These are phyloP conservation scores for Niebla homalea DNA, from an alignment of 495 filamentous ascomycete genomes.

Conservation along the genomic window DNA sequence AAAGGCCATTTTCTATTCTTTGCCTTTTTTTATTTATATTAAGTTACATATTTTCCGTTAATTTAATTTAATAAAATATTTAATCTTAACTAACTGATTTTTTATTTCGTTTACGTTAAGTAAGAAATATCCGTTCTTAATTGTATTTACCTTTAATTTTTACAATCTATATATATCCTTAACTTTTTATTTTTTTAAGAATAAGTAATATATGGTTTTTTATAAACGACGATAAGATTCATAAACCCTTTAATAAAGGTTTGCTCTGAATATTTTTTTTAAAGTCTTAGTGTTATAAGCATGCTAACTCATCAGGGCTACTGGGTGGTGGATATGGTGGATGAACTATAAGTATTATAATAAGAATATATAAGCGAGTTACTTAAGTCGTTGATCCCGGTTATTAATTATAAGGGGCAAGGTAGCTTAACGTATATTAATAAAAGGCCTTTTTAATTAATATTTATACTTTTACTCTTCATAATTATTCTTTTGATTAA, in stretches of 20 bases:
- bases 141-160: not conserved
- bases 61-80: not conserved
- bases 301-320: too few relatives aligned
- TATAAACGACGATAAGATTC: not conserved
- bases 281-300: not conserved
- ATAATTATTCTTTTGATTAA: too few relatives aligned
- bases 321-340: too few relatives aligned
- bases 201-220: not conserved
- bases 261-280: not conserved
- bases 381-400: too few relatives aligned
- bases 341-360: too few relatives aligned
- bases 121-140: not conserved
- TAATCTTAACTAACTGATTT: not conserved
- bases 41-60: not conserved
- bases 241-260: not conserved
- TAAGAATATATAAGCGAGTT: too few relatives aligned
- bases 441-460: too few relatives aligned
- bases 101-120: not conserved
- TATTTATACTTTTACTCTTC: too few relatives aligned
- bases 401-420: too few relatives aligned
- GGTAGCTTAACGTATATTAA: too few relatives aligned
- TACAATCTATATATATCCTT: not conserved
- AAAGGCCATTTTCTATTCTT: too few relatives aligned
- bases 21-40: not conserved
- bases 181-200: not conserved